Evolutionary conservation across 495 filamentous ascomycete species (phyloP).

Genomic region (Xeromyces bisporus): DNA sequence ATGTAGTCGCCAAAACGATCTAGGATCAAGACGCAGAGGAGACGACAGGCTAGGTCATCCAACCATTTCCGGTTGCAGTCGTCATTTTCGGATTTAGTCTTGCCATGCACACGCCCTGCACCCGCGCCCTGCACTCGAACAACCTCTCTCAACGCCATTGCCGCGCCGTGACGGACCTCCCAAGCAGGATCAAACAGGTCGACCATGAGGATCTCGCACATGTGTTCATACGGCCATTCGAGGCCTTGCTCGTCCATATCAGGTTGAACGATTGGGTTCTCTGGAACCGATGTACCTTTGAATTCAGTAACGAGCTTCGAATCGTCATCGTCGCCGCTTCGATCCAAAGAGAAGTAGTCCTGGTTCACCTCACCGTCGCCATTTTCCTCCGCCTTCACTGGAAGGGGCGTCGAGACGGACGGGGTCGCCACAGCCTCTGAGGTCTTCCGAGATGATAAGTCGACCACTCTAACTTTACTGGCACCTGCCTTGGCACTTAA

Average conservation of each 20-base stretch:
- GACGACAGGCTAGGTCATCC: constrained; percentile 78
- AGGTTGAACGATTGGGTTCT: constrained; percentile 40
- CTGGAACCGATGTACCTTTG: constrained; percentile 56
- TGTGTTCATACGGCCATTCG: constrained; percentile 74
- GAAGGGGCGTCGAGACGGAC: constrained; percentile 44
- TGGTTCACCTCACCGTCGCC: constrained; percentile 29
- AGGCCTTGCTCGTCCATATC: constrained; percentile 59
- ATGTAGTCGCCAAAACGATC: constrained; percentile 96
- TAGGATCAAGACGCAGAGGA: constrained; percentile 91
- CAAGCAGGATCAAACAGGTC: constrained; percentile 89
- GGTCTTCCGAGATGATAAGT: constrained; percentile 54
- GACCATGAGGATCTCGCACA: constrained; percentile 82
- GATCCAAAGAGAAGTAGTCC: constrained; percentile 81
- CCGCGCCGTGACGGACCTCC: constrained; percentile 95
- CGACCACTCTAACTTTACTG: constrained; percentile 79
- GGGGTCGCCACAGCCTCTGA: constrained; percentile 53
- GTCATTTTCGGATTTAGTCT: constrained; percentile 57
- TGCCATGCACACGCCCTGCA: constrained; percentile 63
- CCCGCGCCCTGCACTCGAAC: constrained; percentile 81
- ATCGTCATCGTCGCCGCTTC: constrained; percentile 63
- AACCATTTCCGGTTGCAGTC: constrained; percentile 66
- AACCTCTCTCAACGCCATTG: constrained; percentile 87
- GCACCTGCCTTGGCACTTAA: constrained; percentile 66
- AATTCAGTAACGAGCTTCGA: constrained; percentile 89
- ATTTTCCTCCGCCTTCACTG: constrained; percentile 45